Conservation (phyloP, 768 basidiomycete species). For the Kwoniella botswanensis region DNA sequence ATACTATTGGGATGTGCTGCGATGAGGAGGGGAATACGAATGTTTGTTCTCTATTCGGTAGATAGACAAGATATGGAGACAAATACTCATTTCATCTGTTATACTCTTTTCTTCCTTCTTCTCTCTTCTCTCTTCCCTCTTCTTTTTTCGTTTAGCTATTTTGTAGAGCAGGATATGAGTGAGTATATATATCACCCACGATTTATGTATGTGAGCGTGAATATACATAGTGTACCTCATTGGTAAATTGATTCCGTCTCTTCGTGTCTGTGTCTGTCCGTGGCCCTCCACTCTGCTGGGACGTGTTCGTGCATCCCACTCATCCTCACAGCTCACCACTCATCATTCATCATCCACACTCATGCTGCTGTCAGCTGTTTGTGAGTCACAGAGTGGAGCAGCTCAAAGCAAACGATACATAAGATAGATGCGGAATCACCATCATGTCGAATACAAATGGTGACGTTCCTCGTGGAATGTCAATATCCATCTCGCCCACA, state of each 20-base stretch:
- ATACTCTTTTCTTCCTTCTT: neutral
- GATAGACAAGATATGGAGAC: neutral
- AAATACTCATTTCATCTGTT: neutral
- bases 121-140: neutral
- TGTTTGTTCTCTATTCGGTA: neutral
- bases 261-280: neutral
- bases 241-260: neutral
- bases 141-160: neutral
- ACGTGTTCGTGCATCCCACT: too few species aligned
- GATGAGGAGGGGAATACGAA: neutral
- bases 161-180: neutral
- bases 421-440: neutral
- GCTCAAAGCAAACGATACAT: neutral
- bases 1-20: neutral
- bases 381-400: too few species aligned
- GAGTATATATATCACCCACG: neutral
- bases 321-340: too few species aligned
- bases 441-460: conserved; percentile 7
- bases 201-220: too few species aligned
- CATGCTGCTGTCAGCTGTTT: too few species aligned
- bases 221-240: neutral
- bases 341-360: too few species aligned
- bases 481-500: conserved; percentile 9
- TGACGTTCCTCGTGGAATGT: conserved; percentile 6
- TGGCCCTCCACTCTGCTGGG: too few species aligned